Conservation (phyloP, 805 yeast genomes). For the Lipomyces oligophaga region DNA sequence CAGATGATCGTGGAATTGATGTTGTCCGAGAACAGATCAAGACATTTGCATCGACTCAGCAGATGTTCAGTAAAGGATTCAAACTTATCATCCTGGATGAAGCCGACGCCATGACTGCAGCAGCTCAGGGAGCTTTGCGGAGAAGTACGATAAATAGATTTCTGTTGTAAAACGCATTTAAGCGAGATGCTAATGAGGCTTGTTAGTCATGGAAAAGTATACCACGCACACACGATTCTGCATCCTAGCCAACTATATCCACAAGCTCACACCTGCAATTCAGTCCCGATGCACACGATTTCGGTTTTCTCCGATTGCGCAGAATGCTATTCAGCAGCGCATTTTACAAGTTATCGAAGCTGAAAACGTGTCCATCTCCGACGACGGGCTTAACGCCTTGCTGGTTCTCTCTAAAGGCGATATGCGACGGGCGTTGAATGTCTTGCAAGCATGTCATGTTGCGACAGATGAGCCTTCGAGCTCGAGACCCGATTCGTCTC, state of each 20-base stretch:
- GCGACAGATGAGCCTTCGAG: slow-evolving; percentile 40
- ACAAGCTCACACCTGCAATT: slow-evolving; percentile 91
- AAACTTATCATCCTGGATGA: slow-evolving; percentile 90
- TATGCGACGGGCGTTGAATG: slow-evolving; percentile 92
- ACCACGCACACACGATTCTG: slow-evolving; percentile 90
- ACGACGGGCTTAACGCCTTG: slow-evolving; percentile 62
- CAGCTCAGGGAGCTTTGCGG: slow-evolving; percentile 92
- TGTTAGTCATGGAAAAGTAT: slow-evolving; percentile 67
- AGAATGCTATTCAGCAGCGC: slow-evolving; percentile 64
- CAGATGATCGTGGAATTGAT: slow-evolving; percentile 96
- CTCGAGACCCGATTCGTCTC: slow-evolving; percentile 36
- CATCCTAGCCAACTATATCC: slow-evolving; percentile 91
- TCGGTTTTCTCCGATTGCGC: slow-evolving; percentile 78
- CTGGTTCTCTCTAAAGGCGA: slow-evolving; percentile 82
- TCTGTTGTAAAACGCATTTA: slow-evolving; percentile 53
- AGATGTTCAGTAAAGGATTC: slow-evolving; percentile 91
- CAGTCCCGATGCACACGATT: slow-evolving; percentile 93
- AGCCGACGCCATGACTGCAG: slow-evolving; percentile 96
- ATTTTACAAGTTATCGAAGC: slow-evolving; percentile 62
- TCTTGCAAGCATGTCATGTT: slow-evolving; percentile 88
- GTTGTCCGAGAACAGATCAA: slow-evolving; percentile 97
- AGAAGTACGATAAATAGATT: slow-evolving; percentile 63
- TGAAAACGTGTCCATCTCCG: slow-evolving; percentile 58
- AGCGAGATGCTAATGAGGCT: slow-evolving; percentile 44
- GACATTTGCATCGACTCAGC: slow-evolving; percentile 93